Conservation (phyloP, 1,284 basidiomycete species). For the Ustilago cynodontis region DNA sequence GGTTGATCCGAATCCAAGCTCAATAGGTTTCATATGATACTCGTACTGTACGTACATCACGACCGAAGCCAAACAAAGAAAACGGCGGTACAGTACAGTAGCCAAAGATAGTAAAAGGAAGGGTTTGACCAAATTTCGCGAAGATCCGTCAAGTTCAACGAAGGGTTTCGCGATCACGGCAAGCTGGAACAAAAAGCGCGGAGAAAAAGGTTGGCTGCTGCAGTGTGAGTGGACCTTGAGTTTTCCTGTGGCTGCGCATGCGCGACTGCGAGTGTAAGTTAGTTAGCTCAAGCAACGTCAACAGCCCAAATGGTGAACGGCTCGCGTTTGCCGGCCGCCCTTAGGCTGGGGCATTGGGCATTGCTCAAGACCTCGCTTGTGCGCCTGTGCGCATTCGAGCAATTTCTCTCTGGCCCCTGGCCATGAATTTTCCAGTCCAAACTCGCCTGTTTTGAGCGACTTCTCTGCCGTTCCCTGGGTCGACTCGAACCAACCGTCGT, state of each 20-base stretch:
- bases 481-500: background rate
- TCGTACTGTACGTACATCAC: background rate
- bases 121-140: slow-evolving; percentile 1
- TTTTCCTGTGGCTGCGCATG: background rate
- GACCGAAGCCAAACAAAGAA: background rate
- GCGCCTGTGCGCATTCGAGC: slow-evolving; percentile 19
- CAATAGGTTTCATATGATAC: background rate
- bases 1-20: background rate
- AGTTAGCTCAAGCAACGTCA: background rate
- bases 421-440: background rate
- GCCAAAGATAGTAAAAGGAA: slow-evolving; percentile 12
- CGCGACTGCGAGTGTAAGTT: background rate
- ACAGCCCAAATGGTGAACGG: too few relatives aligned
- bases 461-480: background rate
- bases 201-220: slow-evolving; percentile 1
- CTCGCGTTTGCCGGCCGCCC: slow-evolving; percentile 27
- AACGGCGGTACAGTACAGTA: background rate
- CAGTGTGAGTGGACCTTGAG: slow-evolving; percentile 4
- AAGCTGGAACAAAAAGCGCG: background rate
- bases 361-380: slow-evolving; percentile 24
- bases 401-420: slow-evolving; percentile 15
- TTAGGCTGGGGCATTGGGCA: slow-evolving; percentile 10
- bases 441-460: slow-evolving; percentile 20
- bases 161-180: slow-evolving; percentile 4
- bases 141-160: slow-evolving; percentile 6